phyloP scores from a whole-genome alignment of 2,329 filamentous ascomycete species.

The Alternaria sp. region DNA sequence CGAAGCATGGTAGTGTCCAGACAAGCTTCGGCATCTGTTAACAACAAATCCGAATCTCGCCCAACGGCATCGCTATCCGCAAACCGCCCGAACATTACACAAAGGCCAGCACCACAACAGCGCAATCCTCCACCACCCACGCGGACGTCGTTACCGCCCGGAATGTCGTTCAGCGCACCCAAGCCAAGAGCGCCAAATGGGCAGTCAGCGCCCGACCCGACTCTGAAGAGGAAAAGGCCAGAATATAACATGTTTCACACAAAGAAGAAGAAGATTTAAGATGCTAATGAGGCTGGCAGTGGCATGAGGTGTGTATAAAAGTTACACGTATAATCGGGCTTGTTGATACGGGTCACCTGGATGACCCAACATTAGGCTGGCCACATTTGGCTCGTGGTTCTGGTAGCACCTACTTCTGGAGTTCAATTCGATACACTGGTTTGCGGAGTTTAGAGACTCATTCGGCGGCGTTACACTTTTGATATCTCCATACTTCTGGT shows the following conservation, averaged over 20 bases:
- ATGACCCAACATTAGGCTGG: background rate
- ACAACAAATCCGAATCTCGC: conserved; percentile 12
- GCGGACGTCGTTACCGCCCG: conserved; percentile 39
- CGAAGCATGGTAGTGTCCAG: conserved; percentile 38
- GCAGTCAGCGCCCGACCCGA: conserved; percentile 17
- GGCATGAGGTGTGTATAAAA: background rate
- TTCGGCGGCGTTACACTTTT: background rate
- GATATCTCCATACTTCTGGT: background rate
- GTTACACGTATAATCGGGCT: background rate
- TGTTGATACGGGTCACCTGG: background rate
- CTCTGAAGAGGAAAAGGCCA: conserved; percentile 30
- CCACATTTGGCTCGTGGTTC: background rate
- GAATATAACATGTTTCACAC: conserved; percentile 33
- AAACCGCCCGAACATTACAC: conserved; percentile 33
- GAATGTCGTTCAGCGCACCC: conserved; percentile 42
- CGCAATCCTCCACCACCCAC: conserved; percentile 19
- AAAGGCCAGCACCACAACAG: conserved; percentile 29
- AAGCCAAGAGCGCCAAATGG: conserved; percentile 26
- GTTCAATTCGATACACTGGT: background rate
- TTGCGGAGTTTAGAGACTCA: background rate
- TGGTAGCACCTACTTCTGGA: background rate
- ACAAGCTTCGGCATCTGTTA: conserved; percentile 35
- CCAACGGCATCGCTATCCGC: conserved; percentile 15
- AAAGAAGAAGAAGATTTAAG: conserved; percentile 25
- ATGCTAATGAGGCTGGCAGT: background rate